Base-by-base conservation (phyloP, 345 rosid species). In the Eucalyptus marginata region DNA sequence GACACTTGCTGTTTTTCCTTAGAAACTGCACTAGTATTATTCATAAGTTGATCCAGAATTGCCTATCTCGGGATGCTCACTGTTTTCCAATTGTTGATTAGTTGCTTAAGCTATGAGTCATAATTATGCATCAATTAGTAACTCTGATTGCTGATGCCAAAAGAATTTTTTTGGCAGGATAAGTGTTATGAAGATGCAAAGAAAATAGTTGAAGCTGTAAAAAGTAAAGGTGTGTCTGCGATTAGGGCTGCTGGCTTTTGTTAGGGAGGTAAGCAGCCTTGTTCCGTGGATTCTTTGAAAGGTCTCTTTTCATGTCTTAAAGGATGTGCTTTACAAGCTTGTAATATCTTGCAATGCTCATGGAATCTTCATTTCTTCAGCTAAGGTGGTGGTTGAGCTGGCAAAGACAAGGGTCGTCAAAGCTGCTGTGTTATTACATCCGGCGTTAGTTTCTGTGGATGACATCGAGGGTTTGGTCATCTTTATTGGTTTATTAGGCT, bases 231-330 rank as follows among this genome's bases (percentile, higher is more conserved):
- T 56, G 86, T 76, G 44, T 86, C 91, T 81, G 59, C 59, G 27
- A 54, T 54, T 54, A 22, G 59, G 59, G 59, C 59, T 22, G 92
- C 89, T 22, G 92, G 92, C 83, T 91, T 89, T 64, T 91, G 91
- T 79, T 91, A 90, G 89, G 92, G 92, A 16, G 92, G 88, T 91
- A n/a, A 68, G 80, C 24, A 16, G 24, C 80, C 24, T 68, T 31
- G 12, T 68, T 31, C 80, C 3, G 79, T 7, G 17, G 79, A 66
- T 15, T 62, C 43, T 31, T 66, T 66, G 40, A 31, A 33, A 66
- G 40, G 18, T 66, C 36, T 18, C 59, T 54, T 31, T 31, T 31
- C 79, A 66, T 66, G 79, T 66, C 87, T 24, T 17, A n/a, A n/a
- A 64, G 51, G 31, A 27, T 44, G 25, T 22, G 54, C 40, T 86